These are phyloP conservation scores for Cladophialophora exuberans DNA, from an alignment of 2,329 filamentous ascomycete species.

Conservation along the genomic window DNA sequence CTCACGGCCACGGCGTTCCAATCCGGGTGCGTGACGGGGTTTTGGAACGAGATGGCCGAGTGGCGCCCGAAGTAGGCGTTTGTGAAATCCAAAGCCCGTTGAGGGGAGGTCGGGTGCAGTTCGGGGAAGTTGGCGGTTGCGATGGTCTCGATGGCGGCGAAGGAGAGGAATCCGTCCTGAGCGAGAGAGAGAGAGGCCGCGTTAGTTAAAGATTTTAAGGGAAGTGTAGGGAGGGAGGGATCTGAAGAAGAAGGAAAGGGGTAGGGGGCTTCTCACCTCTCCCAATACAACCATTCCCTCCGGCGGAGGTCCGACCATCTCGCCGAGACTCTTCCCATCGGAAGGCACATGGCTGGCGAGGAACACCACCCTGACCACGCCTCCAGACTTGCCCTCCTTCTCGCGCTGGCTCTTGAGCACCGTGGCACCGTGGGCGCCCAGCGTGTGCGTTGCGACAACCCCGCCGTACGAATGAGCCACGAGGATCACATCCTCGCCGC, in stretches of 20 bases:
- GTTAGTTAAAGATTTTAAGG: not conserved
- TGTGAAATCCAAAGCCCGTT: too few relatives aligned
- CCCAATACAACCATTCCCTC: not conserved
- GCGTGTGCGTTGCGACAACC: conserved; percentile 37
- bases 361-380: conserved; percentile 10
- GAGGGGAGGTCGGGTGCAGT: not conserved
- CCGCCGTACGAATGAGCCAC: conserved; percentile 40
- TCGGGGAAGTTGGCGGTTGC: not conserved
- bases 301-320: not conserved
- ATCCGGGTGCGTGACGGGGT: too few relatives aligned
- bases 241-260: not conserved
- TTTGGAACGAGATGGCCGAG: too few relatives aligned
- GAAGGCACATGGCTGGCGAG: conserved; percentile 1
- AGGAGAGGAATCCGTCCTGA: not conserved
- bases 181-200: too few relatives aligned
- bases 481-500: conserved; percentile 36
- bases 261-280: not conserved
- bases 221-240: not conserved
- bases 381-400: conserved; percentile 33
- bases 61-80: too few relatives aligned
- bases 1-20: too few relatives aligned
- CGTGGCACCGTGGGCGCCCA: conserved; percentile 37
- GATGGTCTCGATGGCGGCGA: not conserved
- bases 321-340: not conserved
- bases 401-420: conserved; percentile 10